Conservation (phyloP, 148 eudicot species). For the Gaultheria prostrata region DNA sequence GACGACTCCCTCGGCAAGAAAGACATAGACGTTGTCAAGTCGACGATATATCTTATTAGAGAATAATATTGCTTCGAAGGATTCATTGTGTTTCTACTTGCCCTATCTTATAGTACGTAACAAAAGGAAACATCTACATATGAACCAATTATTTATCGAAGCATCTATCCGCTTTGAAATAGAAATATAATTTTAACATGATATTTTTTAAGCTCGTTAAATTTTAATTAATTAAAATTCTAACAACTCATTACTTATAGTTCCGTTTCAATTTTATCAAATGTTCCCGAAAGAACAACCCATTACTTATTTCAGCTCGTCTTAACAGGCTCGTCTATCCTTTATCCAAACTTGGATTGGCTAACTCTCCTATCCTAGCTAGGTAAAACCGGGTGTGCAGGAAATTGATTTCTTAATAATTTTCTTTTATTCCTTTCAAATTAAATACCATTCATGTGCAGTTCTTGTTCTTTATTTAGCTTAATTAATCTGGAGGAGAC, state of each 20-base stretch:
- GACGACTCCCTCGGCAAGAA: too few species aligned
- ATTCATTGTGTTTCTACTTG: too few species aligned
- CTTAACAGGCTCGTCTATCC: too few species aligned
- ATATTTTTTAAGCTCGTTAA: not conserved
- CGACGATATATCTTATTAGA: too few species aligned
- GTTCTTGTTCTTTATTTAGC: not conserved
- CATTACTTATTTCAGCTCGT: too few species aligned
- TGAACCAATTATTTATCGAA: not conserved
- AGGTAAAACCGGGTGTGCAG: not conserved
- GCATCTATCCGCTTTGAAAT: not conserved
- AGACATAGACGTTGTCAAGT: too few species aligned
- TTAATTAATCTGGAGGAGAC: not conserved
- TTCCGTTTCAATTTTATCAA: not conserved
- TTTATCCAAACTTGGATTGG: not conserved
- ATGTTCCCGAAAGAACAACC: too few species aligned
- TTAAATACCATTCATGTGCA: not conserved
- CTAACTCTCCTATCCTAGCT: not conserved
- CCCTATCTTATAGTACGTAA: not conserved
- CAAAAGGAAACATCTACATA: not conserved
- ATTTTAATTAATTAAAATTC: not conserved
- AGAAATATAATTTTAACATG: not conserved
- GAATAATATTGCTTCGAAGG: too few species aligned
- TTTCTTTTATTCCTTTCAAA: not conserved
- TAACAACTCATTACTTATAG: not conserved
- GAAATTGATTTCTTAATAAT: not conserved